These are phyloP conservation scores for Globisporangium carolinianum DNA, from an alignment of 352 stramenopile genomes.

Conservation along the genomic window DNA sequence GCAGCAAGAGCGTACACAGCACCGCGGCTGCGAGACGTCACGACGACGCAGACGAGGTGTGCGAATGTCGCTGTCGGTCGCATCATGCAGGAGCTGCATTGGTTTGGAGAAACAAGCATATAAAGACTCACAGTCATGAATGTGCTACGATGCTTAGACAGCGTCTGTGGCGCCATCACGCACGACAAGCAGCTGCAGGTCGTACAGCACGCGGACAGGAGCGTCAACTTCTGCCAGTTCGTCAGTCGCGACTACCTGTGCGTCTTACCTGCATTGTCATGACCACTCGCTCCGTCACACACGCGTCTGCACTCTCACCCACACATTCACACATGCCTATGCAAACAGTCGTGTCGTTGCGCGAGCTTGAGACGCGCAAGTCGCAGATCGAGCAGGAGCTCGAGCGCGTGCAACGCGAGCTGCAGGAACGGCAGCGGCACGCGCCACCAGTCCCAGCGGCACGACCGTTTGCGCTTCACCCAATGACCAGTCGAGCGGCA, in stretches of 20 bases:
- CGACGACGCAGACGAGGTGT: slow-evolving; percentile 1
- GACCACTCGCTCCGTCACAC: background rate
- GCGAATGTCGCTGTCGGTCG: background rate
- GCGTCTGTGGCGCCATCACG: slow-evolving; percentile 8
- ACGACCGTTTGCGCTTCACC: slow-evolving; percentile 12
- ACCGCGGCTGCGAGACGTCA: background rate
- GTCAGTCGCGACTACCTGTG: slow-evolving; percentile 37
- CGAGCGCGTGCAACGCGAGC: slow-evolving; percentile 14
- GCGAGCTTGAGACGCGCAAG: slow-evolving; percentile 49
- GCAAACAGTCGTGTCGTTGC: slow-evolving; percentile 33
- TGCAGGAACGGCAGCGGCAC: slow-evolving; percentile 7
- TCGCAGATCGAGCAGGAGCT: slow-evolving; percentile 31
- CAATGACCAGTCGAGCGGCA: background rate
- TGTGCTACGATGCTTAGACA: slow-evolving; percentile 7
- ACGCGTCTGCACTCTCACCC: background rate
- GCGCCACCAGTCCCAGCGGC: background rate
- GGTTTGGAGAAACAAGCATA: too few relatives aligned
- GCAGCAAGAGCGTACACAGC: background rate
- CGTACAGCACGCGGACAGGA: background rate
- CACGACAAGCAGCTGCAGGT: slow-evolving; percentile 5
- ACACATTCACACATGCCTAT: background rate
- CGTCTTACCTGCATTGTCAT: background rate
- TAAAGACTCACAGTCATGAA: background rate
- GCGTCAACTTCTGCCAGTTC: background rate
- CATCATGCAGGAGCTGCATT: too few relatives aligned